Conservation (phyloP, 2,329 filamentous ascomycete genomes). For the Colletotrichum noveboracense region DNA sequence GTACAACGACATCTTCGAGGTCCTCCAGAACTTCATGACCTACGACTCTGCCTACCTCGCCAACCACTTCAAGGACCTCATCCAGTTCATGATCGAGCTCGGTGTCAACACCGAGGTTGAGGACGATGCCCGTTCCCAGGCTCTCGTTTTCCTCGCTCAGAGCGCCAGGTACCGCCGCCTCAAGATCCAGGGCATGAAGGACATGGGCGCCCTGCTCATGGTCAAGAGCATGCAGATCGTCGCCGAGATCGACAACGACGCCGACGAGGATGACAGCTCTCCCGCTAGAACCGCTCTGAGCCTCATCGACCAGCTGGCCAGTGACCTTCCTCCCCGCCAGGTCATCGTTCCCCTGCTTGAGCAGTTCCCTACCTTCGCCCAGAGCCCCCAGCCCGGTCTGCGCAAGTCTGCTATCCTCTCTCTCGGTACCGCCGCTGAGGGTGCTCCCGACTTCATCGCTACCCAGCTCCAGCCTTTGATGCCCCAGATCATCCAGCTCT, state of each 20-base stretch:
- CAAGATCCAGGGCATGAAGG: constrained; percentile 89
- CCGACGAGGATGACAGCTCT: constrained; percentile 76
- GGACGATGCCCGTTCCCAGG: constrained; percentile 87
- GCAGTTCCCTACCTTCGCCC: constrained; percentile 82
- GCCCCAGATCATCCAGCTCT: constrained; percentile 81
- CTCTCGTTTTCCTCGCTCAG: constrained; percentile 92
- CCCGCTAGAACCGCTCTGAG: constrained; percentile 85
- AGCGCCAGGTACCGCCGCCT: constrained; percentile 90
- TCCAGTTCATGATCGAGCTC: constrained; percentile 93
- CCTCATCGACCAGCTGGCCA: constrained; percentile 87
- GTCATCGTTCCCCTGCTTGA: constrained; percentile 92
- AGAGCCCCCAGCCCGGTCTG: constrained; percentile 75
- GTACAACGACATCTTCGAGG: constrained; percentile 89
- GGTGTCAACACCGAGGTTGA: constrained; percentile 77
- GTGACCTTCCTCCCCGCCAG: constrained; percentile 88
- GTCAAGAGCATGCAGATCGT: constrained; percentile 87
- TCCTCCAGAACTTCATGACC: constrained; percentile 93
- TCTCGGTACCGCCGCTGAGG: constrained; percentile 93
- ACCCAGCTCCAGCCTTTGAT: constrained; percentile 89
- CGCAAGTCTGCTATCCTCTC: constrained; percentile 91
- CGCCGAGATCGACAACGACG: constrained; percentile 85
- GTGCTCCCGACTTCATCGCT: constrained; percentile 95
- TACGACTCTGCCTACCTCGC: constrained; percentile 87
- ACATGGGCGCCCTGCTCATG: constrained; percentile 85
- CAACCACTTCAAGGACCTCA: constrained; percentile 85